Percentiles rank a stretch among this genome's conserved stretches.
phyloP scores from a whole-genome alignment of 1,139 yeast species.

The Kurtzmaniella quercitrusa region DNA sequence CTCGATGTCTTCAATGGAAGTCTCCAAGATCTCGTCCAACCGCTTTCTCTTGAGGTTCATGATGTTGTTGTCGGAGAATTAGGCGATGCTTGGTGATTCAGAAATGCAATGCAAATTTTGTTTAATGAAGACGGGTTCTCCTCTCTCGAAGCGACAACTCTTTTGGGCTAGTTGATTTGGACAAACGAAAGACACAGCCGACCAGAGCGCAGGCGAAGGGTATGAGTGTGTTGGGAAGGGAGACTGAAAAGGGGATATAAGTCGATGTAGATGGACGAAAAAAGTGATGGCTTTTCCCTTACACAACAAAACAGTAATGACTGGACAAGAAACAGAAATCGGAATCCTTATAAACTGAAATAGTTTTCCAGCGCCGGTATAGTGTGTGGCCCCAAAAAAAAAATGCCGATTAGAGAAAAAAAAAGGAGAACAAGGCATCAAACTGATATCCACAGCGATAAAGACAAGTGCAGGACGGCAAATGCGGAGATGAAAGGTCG shows the following conservation, averaged over 20 bases:
- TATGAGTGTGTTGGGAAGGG: background rate
- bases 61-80: background rate
- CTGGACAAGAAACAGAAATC: no score
- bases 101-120: no score
- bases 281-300: no score
- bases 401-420: background rate
- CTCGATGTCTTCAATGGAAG: constrained; percentile 7
- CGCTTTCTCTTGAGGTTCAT: constrained; percentile 5
- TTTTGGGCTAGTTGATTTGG: no score
- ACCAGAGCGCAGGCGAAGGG: background rate
- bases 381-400: background rate
- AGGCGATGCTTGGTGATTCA: no score
- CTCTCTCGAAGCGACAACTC: no score
- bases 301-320: no score
- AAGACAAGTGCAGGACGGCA: background rate
- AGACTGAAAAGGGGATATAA: no score
- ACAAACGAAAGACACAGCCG: no score
- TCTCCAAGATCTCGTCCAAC: constrained; percentile 7
- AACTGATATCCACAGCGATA: background rate
- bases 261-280: no score
- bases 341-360: background rate
- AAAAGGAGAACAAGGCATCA: background rate
- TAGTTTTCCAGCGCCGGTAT: background rate
- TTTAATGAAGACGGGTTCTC: no score
- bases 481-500: background rate